Evolutionary conservation across 1,139 yeast genomes (phyloP).

Genomic region (Saccharomycopsis hybrid): DNA sequence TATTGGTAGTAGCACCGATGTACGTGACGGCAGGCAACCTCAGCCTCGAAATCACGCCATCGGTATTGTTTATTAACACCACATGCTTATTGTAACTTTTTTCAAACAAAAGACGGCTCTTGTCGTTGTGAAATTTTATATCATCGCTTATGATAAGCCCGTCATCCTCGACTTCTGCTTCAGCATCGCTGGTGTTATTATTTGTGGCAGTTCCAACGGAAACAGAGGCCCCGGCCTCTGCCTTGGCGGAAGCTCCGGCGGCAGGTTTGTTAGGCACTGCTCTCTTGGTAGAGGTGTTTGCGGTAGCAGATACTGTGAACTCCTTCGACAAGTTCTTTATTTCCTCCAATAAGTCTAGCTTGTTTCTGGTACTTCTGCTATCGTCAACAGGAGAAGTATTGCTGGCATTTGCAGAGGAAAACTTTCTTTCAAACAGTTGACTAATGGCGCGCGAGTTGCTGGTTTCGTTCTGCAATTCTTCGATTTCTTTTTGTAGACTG

Average conservation of each 20-base stretch:
- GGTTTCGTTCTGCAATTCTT: background rate
- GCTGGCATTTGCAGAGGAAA: background rate
- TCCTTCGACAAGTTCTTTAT: constrained; percentile 16
- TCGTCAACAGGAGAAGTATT: background rate
- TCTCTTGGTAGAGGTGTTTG: background rate
- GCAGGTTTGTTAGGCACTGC: background rate
- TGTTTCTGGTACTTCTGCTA: background rate
- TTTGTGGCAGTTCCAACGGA: background rate
- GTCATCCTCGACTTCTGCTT: constrained; percentile 3
- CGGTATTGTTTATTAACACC: background rate
- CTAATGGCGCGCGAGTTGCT: background rate
- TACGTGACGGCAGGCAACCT: background rate
- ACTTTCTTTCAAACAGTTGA: constrained; percentile 1
- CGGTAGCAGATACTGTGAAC: constrained; percentile 1
- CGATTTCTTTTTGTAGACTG: constrained; percentile 2
- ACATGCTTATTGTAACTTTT: background rate
- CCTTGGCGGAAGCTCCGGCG: background rate
- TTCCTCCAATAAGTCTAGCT: constrained; percentile 6
- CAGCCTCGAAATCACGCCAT: background rate
- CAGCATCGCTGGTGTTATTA: constrained; percentile 9
- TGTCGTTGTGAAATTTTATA: constrained; percentile 5
- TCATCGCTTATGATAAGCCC: constrained; percentile 13
- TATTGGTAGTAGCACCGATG: background rate
- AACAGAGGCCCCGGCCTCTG: background rate
- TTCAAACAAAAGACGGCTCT: constrained; percentile 10